Evolutionary conservation across 306 rosid genomes (phyloP), one percentile per base, ranked within the genome.

Genomic region (Medicago lupulina): DNA sequence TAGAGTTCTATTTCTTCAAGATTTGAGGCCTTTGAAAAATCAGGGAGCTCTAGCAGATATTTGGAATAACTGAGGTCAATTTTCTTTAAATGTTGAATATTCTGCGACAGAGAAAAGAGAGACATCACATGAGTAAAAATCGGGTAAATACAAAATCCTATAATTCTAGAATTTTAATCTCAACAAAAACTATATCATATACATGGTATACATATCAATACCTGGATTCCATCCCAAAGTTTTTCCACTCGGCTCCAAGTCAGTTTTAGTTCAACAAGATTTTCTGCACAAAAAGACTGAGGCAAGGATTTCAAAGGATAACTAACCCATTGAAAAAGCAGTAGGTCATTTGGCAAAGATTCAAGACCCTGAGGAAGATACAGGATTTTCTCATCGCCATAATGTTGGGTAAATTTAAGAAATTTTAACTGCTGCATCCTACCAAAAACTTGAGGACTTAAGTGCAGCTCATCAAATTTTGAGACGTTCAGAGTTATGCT

Each of bases 171-270:
- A 28, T 16, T 50, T n/a, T 36, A 34, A 28, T 25, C 9, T 4
- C 61, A 50, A 49, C 44, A 40, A 38, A 40, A n/a, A 54, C 18
- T 21, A 28, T 3, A 21, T 51, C 64, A 21, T 9, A 41, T 7
- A 9, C 15, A 4, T 67, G 8, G 36, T 31, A 31, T 31, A 28
- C 3, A 63, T 44, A 15, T n/a, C 19, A n/a, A 36, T 57, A 79
- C 83, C 78, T 15, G 69, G n/a, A 34, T 40, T 14, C 79, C 83
- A 39, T 54, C 67, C 74, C 83, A 79, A 13, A 79, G 78, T 17
- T 64, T 73, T 67, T 34, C 73, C 3, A 36, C 38, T 17, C 40
- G 67, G 74, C 73, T 65, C 23, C n/a, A n/a, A 13, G 23, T 4
- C 73, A 79, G 25, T 2, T 25, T 15, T 9, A 79, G 58, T 31